Percentiles rank a stretch among this genome's conserved stretches.
Conservation (phyloP, 108 stramenopile genomes). For the Discostella pseudostelligera region DNA sequence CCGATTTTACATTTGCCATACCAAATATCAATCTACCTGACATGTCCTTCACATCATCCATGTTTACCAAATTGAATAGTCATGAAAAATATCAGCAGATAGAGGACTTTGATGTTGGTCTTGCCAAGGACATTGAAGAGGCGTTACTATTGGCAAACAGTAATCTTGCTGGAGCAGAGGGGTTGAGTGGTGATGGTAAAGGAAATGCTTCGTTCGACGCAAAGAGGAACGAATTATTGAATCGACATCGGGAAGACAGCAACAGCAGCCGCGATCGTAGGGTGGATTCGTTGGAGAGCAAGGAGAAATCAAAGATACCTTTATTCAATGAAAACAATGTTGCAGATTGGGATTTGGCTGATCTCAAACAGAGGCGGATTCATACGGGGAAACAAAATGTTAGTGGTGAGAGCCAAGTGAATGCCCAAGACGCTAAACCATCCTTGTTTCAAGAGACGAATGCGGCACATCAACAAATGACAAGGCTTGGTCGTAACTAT, state of each 20-base stretch:
- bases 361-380: too few relatives aligned
- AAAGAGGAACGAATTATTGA: too few relatives aligned
- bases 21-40: background rate
- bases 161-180: too few relatives aligned
- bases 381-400: background rate
- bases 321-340: too few relatives aligned
- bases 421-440: background rate
- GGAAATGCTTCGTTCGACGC: too few relatives aligned
- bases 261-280: too few relatives aligned
- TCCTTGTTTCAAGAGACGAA: slow-evolving; percentile 1
- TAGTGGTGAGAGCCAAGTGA: background rate
- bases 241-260: too few relatives aligned
- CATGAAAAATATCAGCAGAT: background rate
- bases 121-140: background rate
- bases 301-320: too few relatives aligned
- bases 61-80: background rate
- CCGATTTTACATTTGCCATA: background rate
- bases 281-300: too few relatives aligned
- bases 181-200: too few relatives aligned
- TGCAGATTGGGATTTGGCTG: too few relatives aligned
- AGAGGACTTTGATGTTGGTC: background rate
- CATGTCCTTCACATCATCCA: background rate
- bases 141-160: background rate
- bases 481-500: background rate
- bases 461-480: background rate